These are phyloP conservation scores for Trichoderma lentiforme DNA, from an alignment of 2,329 filamentous ascomycete species.

Conservation along the genomic window DNA sequence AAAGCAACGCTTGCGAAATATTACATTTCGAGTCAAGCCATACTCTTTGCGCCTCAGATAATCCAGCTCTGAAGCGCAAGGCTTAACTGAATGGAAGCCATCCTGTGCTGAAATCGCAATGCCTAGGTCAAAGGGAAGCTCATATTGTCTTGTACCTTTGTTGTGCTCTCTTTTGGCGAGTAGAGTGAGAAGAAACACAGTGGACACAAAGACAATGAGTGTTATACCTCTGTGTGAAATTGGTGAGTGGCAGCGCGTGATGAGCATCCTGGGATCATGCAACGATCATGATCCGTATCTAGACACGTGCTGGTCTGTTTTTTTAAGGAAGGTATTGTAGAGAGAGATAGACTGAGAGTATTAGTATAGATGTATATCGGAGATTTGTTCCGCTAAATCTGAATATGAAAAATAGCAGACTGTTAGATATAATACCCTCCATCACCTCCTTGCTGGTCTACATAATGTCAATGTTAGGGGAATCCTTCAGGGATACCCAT, in stretches of 20 bases:
- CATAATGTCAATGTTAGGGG: not conserved
- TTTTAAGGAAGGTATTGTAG: not conserved
- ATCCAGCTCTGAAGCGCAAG: conserved; percentile 29
- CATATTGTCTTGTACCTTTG: conserved; percentile 5
- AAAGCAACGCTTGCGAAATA: conserved; percentile 46
- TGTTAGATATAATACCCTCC: not conserved
- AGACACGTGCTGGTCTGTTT: not conserved
- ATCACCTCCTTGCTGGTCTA: not conserved
- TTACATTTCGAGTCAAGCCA: conserved; percentile 39
- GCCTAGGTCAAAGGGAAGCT: conserved; percentile 11
- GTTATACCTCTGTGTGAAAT: conserved; percentile 1
- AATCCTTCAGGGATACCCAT: not conserved
- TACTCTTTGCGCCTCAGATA: conserved; percentile 31
- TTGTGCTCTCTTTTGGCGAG: not conserved
- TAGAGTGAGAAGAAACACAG: not conserved
- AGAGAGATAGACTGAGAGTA: not conserved
- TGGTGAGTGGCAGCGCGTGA: conserved; percentile 1
- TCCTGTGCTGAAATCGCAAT: conserved; percentile 3
- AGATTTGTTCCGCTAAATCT: not conserved
- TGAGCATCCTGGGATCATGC: conserved; percentile 7
- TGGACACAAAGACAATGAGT: not conserved
- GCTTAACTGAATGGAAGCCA: not conserved
- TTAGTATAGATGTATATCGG: not conserved
- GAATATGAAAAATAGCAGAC: not conserved
- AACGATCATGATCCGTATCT: not conserved